Conservation (phyloP, 768 basidiomycete genomes). For the Pleurotus salmoneostramineus region DNA sequence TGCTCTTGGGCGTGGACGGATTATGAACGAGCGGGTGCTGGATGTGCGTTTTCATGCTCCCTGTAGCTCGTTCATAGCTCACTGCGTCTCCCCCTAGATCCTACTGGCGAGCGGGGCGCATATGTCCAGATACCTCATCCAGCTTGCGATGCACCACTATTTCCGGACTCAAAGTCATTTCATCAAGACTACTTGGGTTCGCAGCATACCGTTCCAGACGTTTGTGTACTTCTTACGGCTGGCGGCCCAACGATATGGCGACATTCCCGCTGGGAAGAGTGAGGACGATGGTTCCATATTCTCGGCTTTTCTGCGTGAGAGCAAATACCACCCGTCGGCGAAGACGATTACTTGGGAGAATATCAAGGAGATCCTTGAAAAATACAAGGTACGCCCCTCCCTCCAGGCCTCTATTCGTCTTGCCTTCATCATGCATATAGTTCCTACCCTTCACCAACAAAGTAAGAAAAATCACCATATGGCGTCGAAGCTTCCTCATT, state of each 20-base stretch:
- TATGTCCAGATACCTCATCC: conserved; percentile 74
- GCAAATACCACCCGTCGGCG: conserved; percentile 54
- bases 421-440: conserved; percentile 28
- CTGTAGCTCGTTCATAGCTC: conserved; percentile 15
- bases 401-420: conserved; percentile 13
- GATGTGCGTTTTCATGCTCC: conserved; percentile 47
- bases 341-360: conserved; percentile 61
- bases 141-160: conserved; percentile 76
- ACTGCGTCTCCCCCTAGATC: conserved; percentile 40
- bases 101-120: conserved; percentile 74
- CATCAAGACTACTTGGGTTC: conserved; percentile 73
- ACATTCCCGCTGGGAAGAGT: conserved; percentile 64
- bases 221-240: conserved; percentile 63
- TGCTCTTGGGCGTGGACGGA: conserved; percentile 69
- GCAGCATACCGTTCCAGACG: conserved; percentile 54
- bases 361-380: conserved; percentile 62
- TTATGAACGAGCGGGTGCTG: conserved; percentile 61
- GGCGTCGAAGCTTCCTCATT: conserved; percentile 6
- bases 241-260: conserved; percentile 54
- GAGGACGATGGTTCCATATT: conserved; percentile 76
- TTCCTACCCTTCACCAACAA: conserved; percentile 77
- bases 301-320: conserved; percentile 63
- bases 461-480: conserved; percentile 32
- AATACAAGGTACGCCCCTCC: conserved; percentile 51
- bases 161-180: conserved; percentile 68